phyloP scores from a whole-genome alignment of 129 eudicot species.

The Chrysanthemum seticuspe region DNA sequence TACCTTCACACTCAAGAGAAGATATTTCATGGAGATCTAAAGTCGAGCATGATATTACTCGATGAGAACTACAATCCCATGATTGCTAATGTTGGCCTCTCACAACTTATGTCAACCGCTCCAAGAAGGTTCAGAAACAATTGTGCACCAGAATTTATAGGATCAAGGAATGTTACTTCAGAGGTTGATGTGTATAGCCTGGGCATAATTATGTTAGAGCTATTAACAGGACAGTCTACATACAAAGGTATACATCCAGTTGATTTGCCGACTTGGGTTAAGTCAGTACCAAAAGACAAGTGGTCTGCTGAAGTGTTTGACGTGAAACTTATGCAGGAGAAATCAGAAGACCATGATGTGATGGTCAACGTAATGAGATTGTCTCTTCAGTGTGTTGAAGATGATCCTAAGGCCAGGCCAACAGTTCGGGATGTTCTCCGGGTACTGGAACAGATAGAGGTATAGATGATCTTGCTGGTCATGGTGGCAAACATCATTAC shows the following conservation, averaged over 20 bases:
- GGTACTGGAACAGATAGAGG: slow-evolving; percentile 19
- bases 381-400: slow-evolving; percentile 65
- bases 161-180: slow-evolving; percentile 50
- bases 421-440: slow-evolving; percentile 43
- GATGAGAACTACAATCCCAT: slow-evolving; percentile 43
- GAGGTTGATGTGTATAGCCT: slow-evolving; percentile 64
- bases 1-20: slow-evolving; percentile 53
- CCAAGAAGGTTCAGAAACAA: slow-evolving; percentile 29
- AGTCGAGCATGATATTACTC: slow-evolving; percentile 53
- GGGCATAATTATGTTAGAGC: slow-evolving; percentile 57
- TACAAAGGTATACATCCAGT: slow-evolving; percentile 43
- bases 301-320: slow-evolving; percentile 61
- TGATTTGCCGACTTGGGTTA: slow-evolving; percentile 72
- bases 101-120: slow-evolving; percentile 42
- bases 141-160: slow-evolving; percentile 63
- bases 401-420: slow-evolving; percentile 56
- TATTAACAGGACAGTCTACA: slow-evolving; percentile 54
- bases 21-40: slow-evolving; percentile 60
- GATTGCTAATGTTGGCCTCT: slow-evolving; percentile 57
- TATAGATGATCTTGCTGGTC: slow-evolving; percentile 1
- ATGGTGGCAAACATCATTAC: not conserved
- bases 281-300: slow-evolving; percentile 54
- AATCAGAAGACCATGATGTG: slow-evolving; percentile 39
- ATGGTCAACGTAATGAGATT: slow-evolving; percentile 48
- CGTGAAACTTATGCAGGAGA: slow-evolving; percentile 49